Percentiles rank a stretch among this genome's conserved stretches.
Evolutionary conservation across 345 rosid genomes (phyloP).

Genomic region (Camelina laxa): DNA sequence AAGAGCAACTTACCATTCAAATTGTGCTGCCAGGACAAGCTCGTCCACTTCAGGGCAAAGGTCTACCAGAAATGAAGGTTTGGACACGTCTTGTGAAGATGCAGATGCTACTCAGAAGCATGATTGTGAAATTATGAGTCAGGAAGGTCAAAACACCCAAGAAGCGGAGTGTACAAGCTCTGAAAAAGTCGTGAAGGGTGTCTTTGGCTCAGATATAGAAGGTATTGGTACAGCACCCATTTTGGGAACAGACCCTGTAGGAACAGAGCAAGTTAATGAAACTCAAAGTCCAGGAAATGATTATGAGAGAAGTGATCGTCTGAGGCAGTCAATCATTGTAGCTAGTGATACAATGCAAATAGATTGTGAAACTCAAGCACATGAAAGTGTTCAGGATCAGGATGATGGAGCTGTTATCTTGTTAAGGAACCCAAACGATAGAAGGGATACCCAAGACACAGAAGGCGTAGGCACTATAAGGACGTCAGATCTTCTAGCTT

Average conservation of each 20-base stretch:
- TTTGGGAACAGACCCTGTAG: conserved; percentile 63
- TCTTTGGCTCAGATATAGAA: conserved; percentile 84
- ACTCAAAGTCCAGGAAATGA: conserved; percentile 68
- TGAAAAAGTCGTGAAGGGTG: conserved; percentile 56
- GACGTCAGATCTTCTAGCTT: conserved; percentile 82
- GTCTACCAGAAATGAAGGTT: conserved; percentile 44
- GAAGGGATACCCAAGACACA: conserved; percentile 57
- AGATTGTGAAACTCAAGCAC: conserved; percentile 64
- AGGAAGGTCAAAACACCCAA: conserved; percentile 77
- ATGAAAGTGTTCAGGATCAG: conserved; percentile 54
- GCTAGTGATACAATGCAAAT: conserved; percentile 86
- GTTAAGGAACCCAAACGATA: conserved; percentile 48
- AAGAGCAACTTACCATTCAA: conserved; percentile 37
- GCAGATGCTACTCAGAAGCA: conserved; percentile 87
- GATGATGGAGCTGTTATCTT: conserved; percentile 37
- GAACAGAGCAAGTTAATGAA: conserved; percentile 79
- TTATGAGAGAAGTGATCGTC: conserved; percentile 47
- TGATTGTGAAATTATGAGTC: conserved; percentile 75
- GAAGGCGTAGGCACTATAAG: conserved; percentile 66
- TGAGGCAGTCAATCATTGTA: conserved; percentile 46
- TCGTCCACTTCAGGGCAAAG: conserved; percentile 61
- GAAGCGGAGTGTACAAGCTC: conserved; percentile 70
- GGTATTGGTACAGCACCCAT: conserved; percentile 62
- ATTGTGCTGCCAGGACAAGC: conserved; percentile 50
- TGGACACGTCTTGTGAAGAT: conserved; percentile 66